Conservation (phyloP, 208 protist species). For the Leishmania turanica region DNA sequence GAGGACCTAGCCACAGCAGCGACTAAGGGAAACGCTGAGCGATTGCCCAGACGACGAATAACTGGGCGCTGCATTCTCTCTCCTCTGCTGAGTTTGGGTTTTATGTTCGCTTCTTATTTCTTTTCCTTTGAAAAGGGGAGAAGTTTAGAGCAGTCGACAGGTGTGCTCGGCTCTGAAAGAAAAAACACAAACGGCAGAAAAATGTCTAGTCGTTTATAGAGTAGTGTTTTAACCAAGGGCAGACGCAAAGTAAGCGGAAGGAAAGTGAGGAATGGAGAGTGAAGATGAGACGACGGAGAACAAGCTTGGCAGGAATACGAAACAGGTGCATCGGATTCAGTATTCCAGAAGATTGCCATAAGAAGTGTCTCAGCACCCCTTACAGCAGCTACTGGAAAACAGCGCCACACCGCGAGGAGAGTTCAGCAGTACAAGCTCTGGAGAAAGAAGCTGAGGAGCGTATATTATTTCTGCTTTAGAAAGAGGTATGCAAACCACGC, state of each 20-base stretch:
- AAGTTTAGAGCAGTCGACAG: not conserved
- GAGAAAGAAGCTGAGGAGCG: not conserved
- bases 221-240: not conserved
- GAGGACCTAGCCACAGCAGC: slow-evolving; percentile 22
- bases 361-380: not conserved
- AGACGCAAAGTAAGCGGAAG: not conserved
- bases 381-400: not conserved
- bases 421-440: not conserved
- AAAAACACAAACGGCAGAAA: not conserved
- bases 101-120: not conserved
- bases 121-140: not conserved
- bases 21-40: slow-evolving; percentile 14
- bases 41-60: slow-evolving; percentile 15
- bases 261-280: not conserved
- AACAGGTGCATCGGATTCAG: not conserved
- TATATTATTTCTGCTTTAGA: not conserved
- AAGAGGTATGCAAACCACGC: not conserved
- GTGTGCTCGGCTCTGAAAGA: not conserved
- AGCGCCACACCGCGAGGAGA: not conserved
- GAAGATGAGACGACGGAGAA: not conserved
- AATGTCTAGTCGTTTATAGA: not conserved
- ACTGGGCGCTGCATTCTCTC: slow-evolving; percentile 33
- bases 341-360: not conserved
- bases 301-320: not conserved
- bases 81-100: not conserved